Percentiles rank a stretch among this genome's conserved stretches.
phyloP scores from a whole-genome alignment of 257 asterid genomes.

The Verbascum thapsus region DNA sequence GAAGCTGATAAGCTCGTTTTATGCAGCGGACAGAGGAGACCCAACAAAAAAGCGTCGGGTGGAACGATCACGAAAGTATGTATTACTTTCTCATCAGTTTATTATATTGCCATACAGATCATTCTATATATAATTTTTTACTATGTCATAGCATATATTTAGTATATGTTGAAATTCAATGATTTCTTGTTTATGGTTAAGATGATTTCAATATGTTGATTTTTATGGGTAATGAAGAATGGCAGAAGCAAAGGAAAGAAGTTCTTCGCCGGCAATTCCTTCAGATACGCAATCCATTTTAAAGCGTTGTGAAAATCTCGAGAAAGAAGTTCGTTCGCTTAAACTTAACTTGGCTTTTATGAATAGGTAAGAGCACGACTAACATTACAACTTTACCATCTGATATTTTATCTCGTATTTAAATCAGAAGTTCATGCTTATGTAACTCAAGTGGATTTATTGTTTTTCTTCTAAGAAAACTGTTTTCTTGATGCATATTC shows the following conservation, averaged over 20 bases:
- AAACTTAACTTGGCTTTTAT: constrained; percentile 88
- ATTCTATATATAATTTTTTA: neutral
- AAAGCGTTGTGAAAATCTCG: constrained; percentile 84
- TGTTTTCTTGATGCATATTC: constrained; percentile 26
- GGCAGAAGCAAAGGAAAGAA: constrained; percentile 94
- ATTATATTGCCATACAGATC: neutral
- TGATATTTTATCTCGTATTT: neutral
- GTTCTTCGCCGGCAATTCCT: constrained; percentile 64
- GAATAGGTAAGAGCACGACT: constrained; percentile 59
- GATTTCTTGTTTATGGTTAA: neutral
- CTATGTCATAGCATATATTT: neutral
- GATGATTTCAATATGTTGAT: neutral
- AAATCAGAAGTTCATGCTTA: too few relatives aligned
- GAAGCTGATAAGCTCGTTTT: constrained; percentile 31
- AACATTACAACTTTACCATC: too few relatives aligned
- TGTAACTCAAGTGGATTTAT: too few relatives aligned
- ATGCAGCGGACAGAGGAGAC: constrained; percentile 82
- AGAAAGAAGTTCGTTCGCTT: constrained; percentile 88
- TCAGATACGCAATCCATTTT: constrained; percentile 73
- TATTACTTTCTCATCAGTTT: constrained; percentile 20
- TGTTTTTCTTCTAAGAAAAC: constrained; percentile 9
- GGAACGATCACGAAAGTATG: constrained; percentile 87
- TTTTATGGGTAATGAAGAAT: constrained; percentile 46
- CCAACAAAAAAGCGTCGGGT: constrained; percentile 87
- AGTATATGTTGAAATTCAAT: neutral